A percentile compares a stretch with the other conserved stretches of the same genome.
Evolutionary conservation across 73 alveolate species (phyloP).

Genomic region (Paramecium primaurelia): DNA sequence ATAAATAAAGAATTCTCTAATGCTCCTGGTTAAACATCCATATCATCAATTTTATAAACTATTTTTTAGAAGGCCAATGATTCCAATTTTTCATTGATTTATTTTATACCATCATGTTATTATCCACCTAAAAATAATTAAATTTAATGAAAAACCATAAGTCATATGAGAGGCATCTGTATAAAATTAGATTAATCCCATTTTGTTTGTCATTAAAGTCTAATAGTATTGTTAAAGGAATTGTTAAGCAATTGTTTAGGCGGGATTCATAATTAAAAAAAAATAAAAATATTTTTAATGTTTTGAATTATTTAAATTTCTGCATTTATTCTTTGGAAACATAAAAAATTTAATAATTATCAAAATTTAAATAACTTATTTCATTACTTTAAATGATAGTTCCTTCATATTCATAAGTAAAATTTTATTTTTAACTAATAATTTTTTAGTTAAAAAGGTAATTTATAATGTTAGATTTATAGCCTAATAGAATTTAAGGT

Average conservation of each 20-base stretch:
- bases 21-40: constrained; percentile 33
- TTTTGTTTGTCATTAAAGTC: constrained; percentile 16
- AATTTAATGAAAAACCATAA: not conserved
- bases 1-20: not conserved
- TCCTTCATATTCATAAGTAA: not conserved
- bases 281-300: not conserved
- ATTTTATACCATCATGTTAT: not conserved
- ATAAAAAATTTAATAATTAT: not conserved
- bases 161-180: constrained; percentile 46
- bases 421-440: too few species aligned
- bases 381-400: not conserved
- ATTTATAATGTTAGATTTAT: too few species aligned
- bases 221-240: constrained; percentile 15
- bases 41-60: constrained; percentile 35
- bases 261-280: constrained; percentile 29
- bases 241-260: not conserved
- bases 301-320: not conserved
- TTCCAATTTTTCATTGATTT: constrained; percentile 22
- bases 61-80: constrained; percentile 25
- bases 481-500: too few species aligned
- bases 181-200: constrained; percentile 18
- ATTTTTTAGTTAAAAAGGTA: too few species aligned
- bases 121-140: constrained; percentile 26
- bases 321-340: not conserved
- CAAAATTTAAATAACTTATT: not conserved